Evolutionary conservation across 1,284 basidiomycete species (phyloP), one percentile per base, ranked within the genome.

Genomic region (Rugosomyces carneus): DNA sequence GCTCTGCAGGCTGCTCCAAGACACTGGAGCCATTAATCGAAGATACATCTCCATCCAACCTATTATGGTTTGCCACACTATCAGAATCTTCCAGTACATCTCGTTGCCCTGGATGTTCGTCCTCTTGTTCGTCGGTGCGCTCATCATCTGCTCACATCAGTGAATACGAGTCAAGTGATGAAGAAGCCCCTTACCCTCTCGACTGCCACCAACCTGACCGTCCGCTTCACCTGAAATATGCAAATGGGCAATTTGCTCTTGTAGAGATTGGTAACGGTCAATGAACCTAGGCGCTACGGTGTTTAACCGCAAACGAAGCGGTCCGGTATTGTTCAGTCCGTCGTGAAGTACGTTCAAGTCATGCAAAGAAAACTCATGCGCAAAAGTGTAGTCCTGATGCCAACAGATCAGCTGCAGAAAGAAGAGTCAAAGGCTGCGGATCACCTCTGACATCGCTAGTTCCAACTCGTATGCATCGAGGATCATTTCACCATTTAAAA

Each of bases 301-400:
- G 45, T 71, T 74, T 39, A 89, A 61, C 42, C 70, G 72, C 43
- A 87, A 64, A 43, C 80, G 80, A 45, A 89, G 70, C 11, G 82
- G 80, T 16, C 85, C 86, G 51, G 64, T 53, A 44, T 84, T 59
- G 53, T 75, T 75, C 59, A 77, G 73, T 44, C 75, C 80, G 53
- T 85, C 81, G 58, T 88, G 84, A 32, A 89, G 64, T 29, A 81
- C 66, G 57, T 81, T 80, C 44, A 89, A 66, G 53, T 89, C 84
- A 58, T 89, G 83, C 44, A 89, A 63, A 41, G 79, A 80, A 45
- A 84, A 70, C 65, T 86, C 82, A 42, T 78, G 79, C 8, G 79
- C 71, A 60, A 82, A 78, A n/a, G 80, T 65, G 56, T 87, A 85
- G 59, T 89, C 86, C 85, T 89, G 19, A n/a, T 42, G n/a, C 41